Base-by-base conservation (phyloP, 345 rosid genomes). In the Gossypium stocksii region DNA sequence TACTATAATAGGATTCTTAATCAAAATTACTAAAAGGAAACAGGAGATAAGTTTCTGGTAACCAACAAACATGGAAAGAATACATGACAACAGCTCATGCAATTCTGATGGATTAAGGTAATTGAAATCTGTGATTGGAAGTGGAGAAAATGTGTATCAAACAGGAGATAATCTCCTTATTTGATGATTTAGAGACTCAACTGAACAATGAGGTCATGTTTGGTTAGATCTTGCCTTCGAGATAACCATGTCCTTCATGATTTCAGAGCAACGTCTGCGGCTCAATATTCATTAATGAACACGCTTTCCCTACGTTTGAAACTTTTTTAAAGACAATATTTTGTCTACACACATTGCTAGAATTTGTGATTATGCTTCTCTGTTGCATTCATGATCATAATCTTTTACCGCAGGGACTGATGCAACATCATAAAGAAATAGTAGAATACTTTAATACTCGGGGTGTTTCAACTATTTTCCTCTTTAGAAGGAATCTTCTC, bases 391-490 rank as follows among this genome's bases (percentile, higher is more conserved):
- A 27, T 69, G 59, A 17, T 16, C 45, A 17, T 65, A 66, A 20
- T 27, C 52, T 22, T 23, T 65, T 53, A 65, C 65, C 77, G 79
- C 87, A 93, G 97, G 99, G 98, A 70, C 82, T 93, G 79, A 83
- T 93, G 93, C 91, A 89, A 84, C 80, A 93, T 70, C 99, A 90
- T 74, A 85, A 83, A 77, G 91, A 89, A 78, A 88, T 96, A 74
- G 92, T 83, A 38, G 94, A 96, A 51, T 96, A 96, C 85, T 91
- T 96, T 68, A 91, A 85, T 83, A 88, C 85, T 60, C 79, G 85
- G 57, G 97, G 99, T 6, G 93, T 96, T 66, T 93, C 98, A 15
- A 88, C 92, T n/a, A 85, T 96, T 59, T 96, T 93, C 73, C 97
- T 96, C 70, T 93, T 96, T 66, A 78, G 99, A 80, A 91, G 97